phyloP scores from a whole-genome alignment of 352 stramenopile species.

The Phytophthora tentaculata region DNA sequence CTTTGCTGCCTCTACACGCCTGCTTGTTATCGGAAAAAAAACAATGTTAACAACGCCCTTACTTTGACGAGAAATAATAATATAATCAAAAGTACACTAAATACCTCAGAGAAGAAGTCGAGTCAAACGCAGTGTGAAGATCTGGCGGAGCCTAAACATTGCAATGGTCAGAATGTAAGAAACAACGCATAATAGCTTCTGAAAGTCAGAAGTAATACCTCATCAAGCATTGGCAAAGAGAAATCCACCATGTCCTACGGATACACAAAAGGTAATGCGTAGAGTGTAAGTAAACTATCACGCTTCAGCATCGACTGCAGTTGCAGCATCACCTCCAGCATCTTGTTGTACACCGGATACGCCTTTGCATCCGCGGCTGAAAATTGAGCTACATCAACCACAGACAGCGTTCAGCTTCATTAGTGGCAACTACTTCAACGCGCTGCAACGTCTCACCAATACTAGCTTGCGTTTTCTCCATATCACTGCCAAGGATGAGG shows the following conservation, averaged over 20 bases:
- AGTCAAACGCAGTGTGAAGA: constrained; percentile 71
- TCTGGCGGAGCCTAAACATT: constrained; percentile 64
- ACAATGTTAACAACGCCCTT: no score
- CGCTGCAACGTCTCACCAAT: constrained; percentile 51
- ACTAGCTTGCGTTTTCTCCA: constrained; percentile 74
- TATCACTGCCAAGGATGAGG: constrained; percentile 83
- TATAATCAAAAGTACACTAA: not conserved
- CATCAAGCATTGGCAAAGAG: constrained; percentile 83
- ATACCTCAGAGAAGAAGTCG: constrained; percentile 51
- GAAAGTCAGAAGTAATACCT: constrained; percentile 45
- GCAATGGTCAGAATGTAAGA: not conserved
- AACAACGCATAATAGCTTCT: not conserved
- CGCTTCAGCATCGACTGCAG: not conserved
- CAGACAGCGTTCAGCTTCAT: not conserved
- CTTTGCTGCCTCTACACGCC: constrained; percentile 68
- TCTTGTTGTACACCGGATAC: constrained; percentile 86
- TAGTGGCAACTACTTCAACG: not conserved
- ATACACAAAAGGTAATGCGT: constrained; percentile 2
- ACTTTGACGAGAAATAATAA: no score
- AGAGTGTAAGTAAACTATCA: not conserved
- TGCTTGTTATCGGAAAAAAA: constrained; percentile 40
- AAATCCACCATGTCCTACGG: constrained; percentile 77
- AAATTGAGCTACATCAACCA: constrained; percentile 73
- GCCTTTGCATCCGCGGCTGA: constrained; percentile 73
- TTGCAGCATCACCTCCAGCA: constrained; percentile 59